A percentile compares a stretch with the other conserved stretches of the same genome.
These are phyloP conservation scores for Lentinula boryana DNA, from an alignment of 768 basidiomycete genomes.

Conservation along the genomic window DNA sequence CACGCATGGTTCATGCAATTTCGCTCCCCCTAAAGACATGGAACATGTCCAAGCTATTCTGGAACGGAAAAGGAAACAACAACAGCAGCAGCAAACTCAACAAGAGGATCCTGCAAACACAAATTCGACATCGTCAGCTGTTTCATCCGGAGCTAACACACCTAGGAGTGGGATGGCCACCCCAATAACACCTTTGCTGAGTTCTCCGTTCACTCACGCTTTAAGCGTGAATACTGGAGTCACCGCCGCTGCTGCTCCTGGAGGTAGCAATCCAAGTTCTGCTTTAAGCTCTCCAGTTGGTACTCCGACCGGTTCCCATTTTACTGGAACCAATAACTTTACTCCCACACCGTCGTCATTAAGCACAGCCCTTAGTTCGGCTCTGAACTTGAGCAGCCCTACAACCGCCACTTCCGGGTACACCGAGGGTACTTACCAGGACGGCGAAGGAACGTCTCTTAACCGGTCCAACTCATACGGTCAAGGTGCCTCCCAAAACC, in stretches of 20 bases:
- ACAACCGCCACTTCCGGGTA: background rate
- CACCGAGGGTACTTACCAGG: background rate
- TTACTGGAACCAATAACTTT: background rate
- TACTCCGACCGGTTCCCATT: background rate
- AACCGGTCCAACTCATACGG: background rate
- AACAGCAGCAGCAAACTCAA: constrained; percentile 16
- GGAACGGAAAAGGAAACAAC: constrained; percentile 44
- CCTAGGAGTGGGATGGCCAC: constrained; percentile 4
- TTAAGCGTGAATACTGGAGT: background rate
- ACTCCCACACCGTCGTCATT: constrained; percentile 1
- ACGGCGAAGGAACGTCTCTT: background rate
- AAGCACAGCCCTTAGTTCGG: constrained; percentile 1
- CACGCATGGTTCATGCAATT: constrained; percentile 90
- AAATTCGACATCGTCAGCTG: background rate
- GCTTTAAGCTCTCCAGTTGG: background rate
- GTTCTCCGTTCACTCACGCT: background rate
- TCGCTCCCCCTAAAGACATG: constrained; percentile 82
- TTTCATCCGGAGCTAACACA: constrained; percentile 5
- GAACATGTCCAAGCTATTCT: constrained; percentile 72
- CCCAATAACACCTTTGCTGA: background rate
- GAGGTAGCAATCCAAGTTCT: background rate
- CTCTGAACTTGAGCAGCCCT: background rate
- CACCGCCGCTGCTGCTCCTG: background rate
- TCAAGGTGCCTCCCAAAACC: background rate
- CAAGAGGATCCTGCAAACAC: background rate